A percentile compares a stretch with the other conserved stretches of the same genome.
phyloP scores from a whole-genome alignment of 1,139 yeast species.

The Zygoascus hellenicus region DNA sequence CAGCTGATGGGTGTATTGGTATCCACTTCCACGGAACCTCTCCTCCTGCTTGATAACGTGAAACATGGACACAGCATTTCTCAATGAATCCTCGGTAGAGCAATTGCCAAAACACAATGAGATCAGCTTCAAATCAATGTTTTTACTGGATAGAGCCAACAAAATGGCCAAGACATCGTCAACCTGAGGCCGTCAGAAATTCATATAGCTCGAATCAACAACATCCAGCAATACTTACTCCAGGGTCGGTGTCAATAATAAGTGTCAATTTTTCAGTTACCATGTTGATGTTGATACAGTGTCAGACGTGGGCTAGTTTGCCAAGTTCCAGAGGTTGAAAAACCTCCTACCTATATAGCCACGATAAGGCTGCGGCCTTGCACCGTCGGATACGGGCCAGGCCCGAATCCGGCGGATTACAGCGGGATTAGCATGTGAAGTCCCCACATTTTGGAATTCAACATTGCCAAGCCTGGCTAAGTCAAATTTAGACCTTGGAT shows the following conservation, averaged over 20 bases:
- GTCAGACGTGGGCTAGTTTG: not conserved
- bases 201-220: not conserved
- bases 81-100: constrained; percentile 32
- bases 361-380: no score
- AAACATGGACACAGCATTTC: constrained; percentile 35
- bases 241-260: constrained; percentile 39
- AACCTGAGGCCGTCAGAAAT: constrained; percentile 19
- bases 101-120: constrained; percentile 40
- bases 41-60: constrained; percentile 33
- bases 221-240: constrained; percentile 23
- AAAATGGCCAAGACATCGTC: constrained; percentile 39
- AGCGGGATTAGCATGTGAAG: no score
- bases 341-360: no score
- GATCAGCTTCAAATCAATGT: constrained; percentile 33
- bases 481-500: no score
- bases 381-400: no score
- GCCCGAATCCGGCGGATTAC: no score
- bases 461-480: no score
- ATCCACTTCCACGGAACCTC: constrained; percentile 23
- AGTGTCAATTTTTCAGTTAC: constrained; percentile 12
- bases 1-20: constrained; percentile 25
- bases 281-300: not conserved
- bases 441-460: no score
- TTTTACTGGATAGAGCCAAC: constrained; percentile 33
- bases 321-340: no score